These are phyloP conservation scores for Microglena sp. DNA, from an alignment of 139 green algal genomes.

Conservation along the genomic window DNA sequence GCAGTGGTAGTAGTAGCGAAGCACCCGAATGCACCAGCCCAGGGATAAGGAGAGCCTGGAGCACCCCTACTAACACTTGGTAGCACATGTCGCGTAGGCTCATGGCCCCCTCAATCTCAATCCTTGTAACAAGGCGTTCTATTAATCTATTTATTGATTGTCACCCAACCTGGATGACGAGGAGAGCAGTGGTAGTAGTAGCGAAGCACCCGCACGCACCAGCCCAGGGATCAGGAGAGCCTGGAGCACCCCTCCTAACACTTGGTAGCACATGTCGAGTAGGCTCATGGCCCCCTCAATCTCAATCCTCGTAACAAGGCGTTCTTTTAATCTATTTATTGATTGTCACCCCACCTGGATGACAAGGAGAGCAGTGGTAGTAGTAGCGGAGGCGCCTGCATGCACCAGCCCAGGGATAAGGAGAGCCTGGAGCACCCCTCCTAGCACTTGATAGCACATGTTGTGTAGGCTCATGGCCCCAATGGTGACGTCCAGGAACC, in stretches of 20 bases:
- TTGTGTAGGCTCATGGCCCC: conserved; percentile 47
- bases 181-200: conserved; percentile 8
- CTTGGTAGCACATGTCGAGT: conserved; percentile 67
- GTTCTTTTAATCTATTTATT: no score
- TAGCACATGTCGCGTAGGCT: no score
- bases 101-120: no score
- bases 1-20: not conserved
- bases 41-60: conserved; percentile 62
- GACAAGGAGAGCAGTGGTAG: conserved; percentile 26
- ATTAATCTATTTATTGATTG: no score
- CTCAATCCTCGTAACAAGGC: no score
- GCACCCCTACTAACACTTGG: conserved; percentile 50
- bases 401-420: conserved; percentile 61
- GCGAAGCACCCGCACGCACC: conserved; percentile 15
- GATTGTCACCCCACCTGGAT: no score
- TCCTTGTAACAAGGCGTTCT: no score
- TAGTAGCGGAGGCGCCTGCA: not conserved
- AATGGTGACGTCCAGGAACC: conserved; percentile 75
- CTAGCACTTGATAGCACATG: conserved; percentile 64
- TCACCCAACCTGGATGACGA: conserved; percentile 47
- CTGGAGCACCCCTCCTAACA: conserved; percentile 52
- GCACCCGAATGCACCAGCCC: conserved; percentile 42
- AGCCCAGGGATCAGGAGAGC: conserved; percentile 67
- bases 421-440: conserved; percentile 51
- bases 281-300: no score